Evolutionary conservation across 768 basidiomycete genomes (phyloP).

Genomic region (Auriscalpium vulgare): DNA sequence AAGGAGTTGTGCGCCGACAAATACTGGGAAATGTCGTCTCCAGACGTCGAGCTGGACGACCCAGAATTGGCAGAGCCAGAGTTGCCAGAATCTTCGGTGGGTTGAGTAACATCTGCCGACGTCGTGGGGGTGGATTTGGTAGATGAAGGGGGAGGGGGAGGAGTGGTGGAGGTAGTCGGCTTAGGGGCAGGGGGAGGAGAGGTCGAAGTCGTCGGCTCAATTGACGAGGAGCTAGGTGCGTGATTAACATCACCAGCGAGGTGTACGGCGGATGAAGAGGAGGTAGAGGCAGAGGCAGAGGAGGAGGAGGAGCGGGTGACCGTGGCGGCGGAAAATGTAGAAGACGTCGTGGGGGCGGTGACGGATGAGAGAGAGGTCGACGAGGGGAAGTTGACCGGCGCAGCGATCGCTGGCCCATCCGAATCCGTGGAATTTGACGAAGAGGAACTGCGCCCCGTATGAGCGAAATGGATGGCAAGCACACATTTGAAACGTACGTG

Average conservation of each 20-base stretch:
- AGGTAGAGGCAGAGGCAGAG: slow-evolving; percentile 1
- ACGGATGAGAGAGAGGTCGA: background rate
- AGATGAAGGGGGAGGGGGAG: slow-evolving; percentile 5
- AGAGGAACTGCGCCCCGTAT: background rate
- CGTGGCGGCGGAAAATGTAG: slow-evolving; percentile 1
- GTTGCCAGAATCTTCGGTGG: slow-evolving; percentile 6
- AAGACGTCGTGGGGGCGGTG: slow-evolving; percentile 1
- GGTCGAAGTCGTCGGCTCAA: slow-evolving; percentile 16
- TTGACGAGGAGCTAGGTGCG: too few relatives aligned
- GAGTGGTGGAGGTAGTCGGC: background rate
- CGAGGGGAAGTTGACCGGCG: background rate
- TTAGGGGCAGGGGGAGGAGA: slow-evolving; percentile 17
- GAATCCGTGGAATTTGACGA: background rate
- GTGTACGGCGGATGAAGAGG: background rate
- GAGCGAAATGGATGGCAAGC: background rate
- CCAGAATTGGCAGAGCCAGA: background rate
- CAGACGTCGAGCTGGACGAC: background rate
- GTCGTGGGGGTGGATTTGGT: slow-evolving; percentile 7
- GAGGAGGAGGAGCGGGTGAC: slow-evolving; percentile 2
- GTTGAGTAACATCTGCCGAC: slow-evolving; percentile 10
- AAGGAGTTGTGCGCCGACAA: slow-evolving; percentile 55
- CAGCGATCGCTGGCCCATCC: background rate
- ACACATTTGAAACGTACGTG: background rate
- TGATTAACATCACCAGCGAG: too few relatives aligned
- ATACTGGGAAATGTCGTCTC: slow-evolving; percentile 41